Percentiles rank a stretch among this genome's conserved stretches.
These are phyloP conservation scores for Candida tibetensis DNA, from an alignment of 805 yeast genomes.

Conservation along the genomic window DNA sequence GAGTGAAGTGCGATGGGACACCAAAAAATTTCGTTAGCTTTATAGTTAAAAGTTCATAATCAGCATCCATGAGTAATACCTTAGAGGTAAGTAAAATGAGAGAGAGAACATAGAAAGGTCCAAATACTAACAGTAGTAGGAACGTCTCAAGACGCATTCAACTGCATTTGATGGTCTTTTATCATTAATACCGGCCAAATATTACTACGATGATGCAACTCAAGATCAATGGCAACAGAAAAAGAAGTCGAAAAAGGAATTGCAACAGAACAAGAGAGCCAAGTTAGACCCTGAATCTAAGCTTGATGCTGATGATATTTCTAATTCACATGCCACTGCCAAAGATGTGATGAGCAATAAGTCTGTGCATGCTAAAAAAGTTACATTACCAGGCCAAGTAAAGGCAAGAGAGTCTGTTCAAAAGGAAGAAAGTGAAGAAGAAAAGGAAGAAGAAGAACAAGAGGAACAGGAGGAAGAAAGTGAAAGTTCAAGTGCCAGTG, in stretches of 20 bases:
- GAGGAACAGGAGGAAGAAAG: conserved; percentile 12
- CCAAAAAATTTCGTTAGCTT: neutral
- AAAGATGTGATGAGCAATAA: conserved; percentile 56
- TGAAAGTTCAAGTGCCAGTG: conserved; percentile 9
- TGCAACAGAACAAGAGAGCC: conserved; percentile 56
- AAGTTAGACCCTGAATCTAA: conserved; percentile 71
- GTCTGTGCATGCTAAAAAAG: conserved; percentile 53
- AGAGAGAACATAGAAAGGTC: neutral
- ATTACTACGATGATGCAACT: conserved; percentile 87
- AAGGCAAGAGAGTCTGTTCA: conserved; percentile 11
- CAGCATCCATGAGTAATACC: conserved; percentile 48
- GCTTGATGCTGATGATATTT: conserved; percentile 41
- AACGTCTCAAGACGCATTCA: conserved; percentile 74
- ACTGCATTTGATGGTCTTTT: conserved; percentile 84
- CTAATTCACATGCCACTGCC: conserved; percentile 48
- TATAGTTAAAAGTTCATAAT: neutral
- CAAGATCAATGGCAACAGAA: conserved; percentile 88
- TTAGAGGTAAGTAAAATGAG: conserved; percentile 49
- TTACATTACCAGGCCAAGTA: conserved; percentile 34
- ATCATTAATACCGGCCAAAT: conserved; percentile 90
- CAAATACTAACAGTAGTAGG: conserved; percentile 41
- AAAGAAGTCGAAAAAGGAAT: conserved; percentile 68
- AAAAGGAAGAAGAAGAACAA: conserved; percentile 21
- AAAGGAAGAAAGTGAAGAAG: conserved; percentile 12
- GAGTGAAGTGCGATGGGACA: neutral